Conservation (phyloP, 345 rosid species). For the Conringia planisiliqua region DNA sequence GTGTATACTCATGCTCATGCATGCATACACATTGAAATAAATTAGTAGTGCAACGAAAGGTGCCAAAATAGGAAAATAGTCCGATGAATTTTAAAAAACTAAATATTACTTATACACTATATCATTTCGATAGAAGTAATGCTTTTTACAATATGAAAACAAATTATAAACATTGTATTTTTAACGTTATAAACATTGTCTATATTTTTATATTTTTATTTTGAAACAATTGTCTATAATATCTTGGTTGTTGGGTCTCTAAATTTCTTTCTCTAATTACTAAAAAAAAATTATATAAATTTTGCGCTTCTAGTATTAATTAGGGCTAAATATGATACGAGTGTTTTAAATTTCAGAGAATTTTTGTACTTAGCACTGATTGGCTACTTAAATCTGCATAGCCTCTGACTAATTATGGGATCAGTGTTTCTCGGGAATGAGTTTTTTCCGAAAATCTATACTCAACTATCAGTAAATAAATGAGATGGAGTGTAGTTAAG, state of each 20-base stretch:
- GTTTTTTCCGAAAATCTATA: neutral
- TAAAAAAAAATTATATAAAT: too few species aligned
- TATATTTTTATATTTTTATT: too few species aligned
- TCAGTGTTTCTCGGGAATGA: conserved; percentile 13
- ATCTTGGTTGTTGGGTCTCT: neutral
- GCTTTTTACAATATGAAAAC: neutral
- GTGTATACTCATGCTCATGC: conserved; percentile 30
- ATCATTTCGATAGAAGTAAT: neutral
- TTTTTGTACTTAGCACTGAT: neutral
- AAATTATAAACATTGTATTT: neutral
- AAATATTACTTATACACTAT: too few species aligned
- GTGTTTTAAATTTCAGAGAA: neutral
- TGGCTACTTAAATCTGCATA: neutral
- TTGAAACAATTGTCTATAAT: neutral
- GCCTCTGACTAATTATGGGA: conserved; percentile 18
- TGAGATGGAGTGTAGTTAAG: neutral
- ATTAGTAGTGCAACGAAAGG: conserved; percentile 21
- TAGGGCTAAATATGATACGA: neutral
- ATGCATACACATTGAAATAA: conserved; percentile 29
- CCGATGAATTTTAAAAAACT: neutral
- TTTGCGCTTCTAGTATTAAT: neutral
- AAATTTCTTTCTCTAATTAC: neutral
- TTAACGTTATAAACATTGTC: neutral
- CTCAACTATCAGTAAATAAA: neutral
- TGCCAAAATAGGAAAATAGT: conserved; percentile 17